Evolutionary conservation across 2,329 filamentous ascomycete genomes (phyloP), one percentile per base, ranked within the genome.

Genomic region (Colletotrichum sp.): DNA sequence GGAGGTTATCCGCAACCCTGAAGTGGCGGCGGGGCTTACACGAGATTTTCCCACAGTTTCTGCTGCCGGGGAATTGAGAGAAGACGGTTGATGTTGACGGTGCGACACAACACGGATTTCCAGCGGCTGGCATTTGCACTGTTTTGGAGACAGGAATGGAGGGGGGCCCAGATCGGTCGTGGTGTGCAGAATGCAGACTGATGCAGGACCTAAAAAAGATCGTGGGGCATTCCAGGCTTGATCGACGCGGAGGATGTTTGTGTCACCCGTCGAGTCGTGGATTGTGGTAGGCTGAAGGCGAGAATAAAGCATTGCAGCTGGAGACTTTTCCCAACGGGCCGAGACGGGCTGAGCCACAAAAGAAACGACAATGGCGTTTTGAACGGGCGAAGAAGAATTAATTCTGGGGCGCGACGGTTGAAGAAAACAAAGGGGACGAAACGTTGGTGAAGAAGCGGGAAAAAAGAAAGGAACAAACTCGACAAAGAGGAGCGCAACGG

Each of bases 211-310:
- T 34, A 18, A 26, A 15, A 16, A 16, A n/a, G 9, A 26, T 67
- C 63, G 34, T 68, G 73, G 73, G 64, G 63, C 70, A 73, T 52
- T 68, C 70, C 58, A 65, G 73, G 58, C 70, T 65, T 38, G 73
- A 75, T 73, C 70, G 69, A 64, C 69, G 34, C 24, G 43, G 24
- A 38, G 69, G 55, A 58, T 32, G 71, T 13, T 21, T 67, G 38
- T 43, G 48, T 71, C 36, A 60, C 34, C 67, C n/a, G 15, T 72
- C 36, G 69, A 72, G 68, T 67, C 16, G 26, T n/a, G 55, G n/a
- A 36, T 26, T 61, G 60, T 34, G 48, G 34, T 60, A 30, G 30
- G 34, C 43, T 61, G 58, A 21, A 8, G 58, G 28, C n/a, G 58
- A 32, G 55, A 26, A 26, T 58, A 26, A 28, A 58, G 43, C 43